Evolutionary conservation across 805 yeast species (phyloP), one percentile per base, ranked within the genome.

Genomic region (Pichia heedii): DNA sequence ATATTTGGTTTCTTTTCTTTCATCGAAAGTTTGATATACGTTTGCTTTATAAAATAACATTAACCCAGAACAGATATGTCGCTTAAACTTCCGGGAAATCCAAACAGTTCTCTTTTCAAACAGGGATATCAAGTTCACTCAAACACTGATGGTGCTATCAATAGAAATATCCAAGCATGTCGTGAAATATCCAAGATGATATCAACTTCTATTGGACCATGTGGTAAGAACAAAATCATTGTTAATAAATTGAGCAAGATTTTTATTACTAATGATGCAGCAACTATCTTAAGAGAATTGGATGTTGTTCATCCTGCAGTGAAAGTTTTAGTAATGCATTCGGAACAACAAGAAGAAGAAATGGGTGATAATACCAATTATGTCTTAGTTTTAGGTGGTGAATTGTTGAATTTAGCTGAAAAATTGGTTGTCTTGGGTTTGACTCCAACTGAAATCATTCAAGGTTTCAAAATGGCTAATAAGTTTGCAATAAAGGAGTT

Each of bases 291-390:
- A 47, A 77, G 83, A 52, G 97, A 93, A 63, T 70, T 90, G 44
- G 97, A 90, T 50, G 87, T 90, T 52, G 88, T 93, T 38, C 97
- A 90, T 62, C 98, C 98, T 6, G 97, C 96, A 3, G 98, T 93
- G 11, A 93, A 90, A 65, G 78, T 93, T 38, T 74, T 93, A 49
- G 93, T 90, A 43, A 88, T 88, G 97, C 95, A 97, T 19, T 79
- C 95, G 13, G 85, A 90, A 61, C 98, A 93, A 69, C 98, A 93
- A 67, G 96, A 93, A 62, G 76, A 79, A 54, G 98, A 90, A 70
- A 84, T 90, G 87, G 98, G 98, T 48, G 98, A 93, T 65, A 86
- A 85, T 56, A 85, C 97, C 21, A 93, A 90, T 64, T 74, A 89
- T 50, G 97, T 93, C 35, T 75, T 93, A 53, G 77, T 90, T 32